These are phyloP conservation scores for Chlamydomonas schloesseri DNA, from an alignment of 139 green algal genomes.

Conservation along the genomic window DNA sequence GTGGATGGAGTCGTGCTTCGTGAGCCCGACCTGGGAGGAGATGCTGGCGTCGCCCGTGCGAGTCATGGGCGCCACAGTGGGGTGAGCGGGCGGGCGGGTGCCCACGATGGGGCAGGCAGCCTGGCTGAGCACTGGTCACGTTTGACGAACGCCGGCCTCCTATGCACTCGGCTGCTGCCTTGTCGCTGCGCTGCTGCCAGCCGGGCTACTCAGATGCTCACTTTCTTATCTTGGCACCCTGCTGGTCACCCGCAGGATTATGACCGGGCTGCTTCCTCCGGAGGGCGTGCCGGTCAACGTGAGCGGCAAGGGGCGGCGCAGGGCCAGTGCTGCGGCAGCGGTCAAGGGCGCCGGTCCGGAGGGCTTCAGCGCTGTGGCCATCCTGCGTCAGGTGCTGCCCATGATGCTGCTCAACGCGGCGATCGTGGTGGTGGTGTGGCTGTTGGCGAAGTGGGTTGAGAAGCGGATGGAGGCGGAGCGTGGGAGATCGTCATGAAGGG, in stretches of 20 bases:
- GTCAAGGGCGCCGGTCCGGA: too few relatives aligned
- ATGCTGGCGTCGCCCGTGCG: background rate
- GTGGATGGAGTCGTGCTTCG: slow-evolving; percentile 8
- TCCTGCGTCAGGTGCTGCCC: background rate
- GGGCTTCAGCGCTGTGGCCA: background rate
- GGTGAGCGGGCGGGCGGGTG: background rate
- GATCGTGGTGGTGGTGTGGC: background rate
- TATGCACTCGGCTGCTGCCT: too few relatives aligned
- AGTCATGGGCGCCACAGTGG: background rate
- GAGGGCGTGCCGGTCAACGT: background rate
- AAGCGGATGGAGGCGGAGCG: background rate
- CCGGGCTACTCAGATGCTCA: too few relatives aligned
- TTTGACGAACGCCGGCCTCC: too few relatives aligned
- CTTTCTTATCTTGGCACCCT: too few relatives aligned
- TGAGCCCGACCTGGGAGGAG: background rate
- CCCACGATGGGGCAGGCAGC: too few relatives aligned
- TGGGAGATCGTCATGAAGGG: too few relatives aligned
- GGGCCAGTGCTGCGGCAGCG: too few relatives aligned
- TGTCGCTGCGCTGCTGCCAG: too few relatives aligned
- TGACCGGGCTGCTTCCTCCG: background rate
- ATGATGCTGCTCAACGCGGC: background rate
- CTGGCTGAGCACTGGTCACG: too few relatives aligned
- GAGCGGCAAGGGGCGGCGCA: too few relatives aligned
- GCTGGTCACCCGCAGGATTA: background rate
- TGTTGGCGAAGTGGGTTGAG: background rate